Base-by-base conservation (phyloP, 2,329 filamentous ascomycete species). In the Sporothrix euskadiensis region DNA sequence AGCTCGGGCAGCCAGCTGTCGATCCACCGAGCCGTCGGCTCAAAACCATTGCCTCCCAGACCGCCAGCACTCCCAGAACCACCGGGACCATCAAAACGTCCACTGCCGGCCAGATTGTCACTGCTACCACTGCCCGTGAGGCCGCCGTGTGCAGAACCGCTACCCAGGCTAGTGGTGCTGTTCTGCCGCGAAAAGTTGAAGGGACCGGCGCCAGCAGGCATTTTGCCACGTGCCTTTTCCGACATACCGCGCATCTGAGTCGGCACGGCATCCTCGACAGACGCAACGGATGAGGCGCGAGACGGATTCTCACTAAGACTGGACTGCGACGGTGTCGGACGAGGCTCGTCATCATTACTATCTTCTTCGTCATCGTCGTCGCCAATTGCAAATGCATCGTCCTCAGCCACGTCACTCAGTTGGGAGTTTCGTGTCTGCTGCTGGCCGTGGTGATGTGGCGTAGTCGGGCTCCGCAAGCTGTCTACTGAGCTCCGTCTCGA, bases 161-260 rank as follows among this genome's bases (percentile, higher is more conserved):
- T 90, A 73, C 86, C 88, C 49, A 98, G 85, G 78, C 94, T 97
- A 0, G 92, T 92, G 39, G 91, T 93, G 81, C 94, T 97, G 79
- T 96, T 97, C 79, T 97, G 94, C 22, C 95, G 87, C 0, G 94
- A 97, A 80, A 98, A 97, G 1, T 88, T 88, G n/a, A 89, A 59
- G 14, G 73, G 63, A 12, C 66, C 88, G 69, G 91, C 86, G 0
- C 93, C 92, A 14, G 92, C 94, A 39, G 95, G 96, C 90, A 97
- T 94, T 82, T 99, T 99, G 8, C 96, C 96, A 69, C 96, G 87
- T 19, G 96, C 96, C 81, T 98, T 99, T 82, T 98, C 96, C 26
- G 95, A 98, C 93, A 98, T 97, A 72, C 94, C 94, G 73, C 93
- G 89, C 41, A 97, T 81, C 80, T 98, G 94, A 26, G 90, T 86